phyloP scores from a whole-genome alignment of 2,329 filamentous ascomycete genomes.

The Colletotrichum godetiae region DNA sequence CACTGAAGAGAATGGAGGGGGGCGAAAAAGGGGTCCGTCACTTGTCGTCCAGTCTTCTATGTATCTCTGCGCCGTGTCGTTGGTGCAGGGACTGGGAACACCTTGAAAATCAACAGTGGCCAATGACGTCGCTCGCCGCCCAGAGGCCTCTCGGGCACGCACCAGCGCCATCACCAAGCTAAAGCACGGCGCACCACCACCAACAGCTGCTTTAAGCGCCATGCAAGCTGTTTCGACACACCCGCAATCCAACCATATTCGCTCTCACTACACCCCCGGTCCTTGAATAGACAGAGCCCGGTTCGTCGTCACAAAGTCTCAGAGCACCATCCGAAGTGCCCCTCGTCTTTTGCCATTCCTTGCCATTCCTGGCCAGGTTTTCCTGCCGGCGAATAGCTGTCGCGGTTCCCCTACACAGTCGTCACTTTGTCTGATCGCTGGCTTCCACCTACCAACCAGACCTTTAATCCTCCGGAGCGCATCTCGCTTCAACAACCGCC shows the following conservation, averaged over 20 bases:
- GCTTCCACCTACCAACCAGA: slow-evolving; percentile 10
- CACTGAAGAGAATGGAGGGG: slow-evolving; percentile 4
- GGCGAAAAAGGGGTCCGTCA: slow-evolving; percentile 18
- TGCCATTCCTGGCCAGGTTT: neutral
- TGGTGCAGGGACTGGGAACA: slow-evolving; percentile 10
- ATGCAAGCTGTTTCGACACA: slow-evolving; percentile 27
- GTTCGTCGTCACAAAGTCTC: slow-evolving; percentile 16
- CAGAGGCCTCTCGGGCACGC: slow-evolving; percentile 34
- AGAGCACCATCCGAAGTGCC: neutral
- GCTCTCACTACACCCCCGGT: slow-evolving; percentile 24
- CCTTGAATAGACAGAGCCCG: slow-evolving; percentile 1
- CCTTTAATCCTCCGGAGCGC: neutral
- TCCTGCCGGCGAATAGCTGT: slow-evolving; percentile 18
- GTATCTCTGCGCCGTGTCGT: too few relatives aligned
- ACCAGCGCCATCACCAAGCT: slow-evolving; percentile 14
- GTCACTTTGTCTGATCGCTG: slow-evolving; percentile 25
- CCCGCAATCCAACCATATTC: slow-evolving; percentile 29
- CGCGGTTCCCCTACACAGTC: slow-evolving; percentile 12
- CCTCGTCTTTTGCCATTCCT: neutral
- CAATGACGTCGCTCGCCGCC: slow-evolving; percentile 33
- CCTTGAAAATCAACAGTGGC: slow-evolving; percentile 12
- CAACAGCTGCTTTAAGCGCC: slow-evolving; percentile 31
- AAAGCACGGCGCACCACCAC: slow-evolving; percentile 19
- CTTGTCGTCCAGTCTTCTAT: neutral
- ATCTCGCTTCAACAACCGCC: neutral